Base-by-base conservation (phyloP, 352 stramenopile species). In the Globisporangium heterothallicum region DNA sequence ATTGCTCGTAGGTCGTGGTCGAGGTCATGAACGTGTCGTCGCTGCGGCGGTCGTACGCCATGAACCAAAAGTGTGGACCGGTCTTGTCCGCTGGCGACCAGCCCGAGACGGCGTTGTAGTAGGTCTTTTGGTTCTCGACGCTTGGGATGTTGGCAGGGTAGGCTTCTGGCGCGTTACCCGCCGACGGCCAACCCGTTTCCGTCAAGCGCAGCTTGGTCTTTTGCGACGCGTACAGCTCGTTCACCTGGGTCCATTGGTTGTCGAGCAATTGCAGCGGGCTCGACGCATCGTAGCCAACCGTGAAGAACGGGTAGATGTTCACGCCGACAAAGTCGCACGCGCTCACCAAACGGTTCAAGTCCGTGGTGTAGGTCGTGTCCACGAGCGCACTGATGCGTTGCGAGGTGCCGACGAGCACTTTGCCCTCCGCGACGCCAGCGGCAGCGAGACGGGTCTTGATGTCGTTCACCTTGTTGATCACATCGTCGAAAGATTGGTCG, bases 291-390 rank as follows among this genome's bases (percentile, higher is more conserved):
- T 84, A 85, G 51, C 67, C 49, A 14, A 29, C 22, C 32, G 78
- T 80, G 64, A 86, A 87, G 61, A 89, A 89, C 47, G 78, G 73
- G 58, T 89, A 89, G 46, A 88, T 85, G 59, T 88, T 88, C 50
- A 83, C 73, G n/a, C 69, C 59, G 56, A 80, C 46, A 29, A 56
- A 45, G 49, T 56, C 49, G 14, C 49, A 56, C 21, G 49, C 66
- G 21, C 27, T 49, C 10, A 60, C 53, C 10, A 84, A 50, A 4
- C 22, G 36, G 9, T 64, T 56, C 16, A 58, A 70, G 46, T 79
- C 59, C 14, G 40, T 42, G 35, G 72, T 60, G 44, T 72, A 74
- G 43, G 35, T 25, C n/a, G 53, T 43, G 49, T 66, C 64, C 40
- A 79, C 58, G 56, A 72, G 79, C 46, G 82, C 74, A 7, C 59